Evolutionary conservation across 1,139 yeast species (phyloP), one percentile per base, ranked within the genome.

Genomic region (Martiniozyma asiatica): DNA sequence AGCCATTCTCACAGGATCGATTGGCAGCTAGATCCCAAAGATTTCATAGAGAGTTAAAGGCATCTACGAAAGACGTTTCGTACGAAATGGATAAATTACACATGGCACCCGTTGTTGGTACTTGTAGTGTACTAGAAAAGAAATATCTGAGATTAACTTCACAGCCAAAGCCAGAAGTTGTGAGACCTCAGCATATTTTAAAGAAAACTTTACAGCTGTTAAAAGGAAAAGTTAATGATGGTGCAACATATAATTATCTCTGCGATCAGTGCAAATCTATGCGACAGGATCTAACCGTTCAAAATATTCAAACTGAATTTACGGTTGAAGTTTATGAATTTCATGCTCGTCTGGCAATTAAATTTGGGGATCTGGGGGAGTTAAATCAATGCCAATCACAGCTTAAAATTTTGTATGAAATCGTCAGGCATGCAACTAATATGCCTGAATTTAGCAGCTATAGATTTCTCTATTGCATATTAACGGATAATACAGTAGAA

Each of bases 341-440:
- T 3, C 94, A 89, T 53, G 94, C 93, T 6, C 68, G 85, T 29
- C 61, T 87, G n/a, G 93, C 97, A 0, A 64, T 89, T 24, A 79
- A 75, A 42, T 74, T 78, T 48, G 65, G 70, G 29, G 98, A 89
- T 52, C 56, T 87, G 42, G 97, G 97, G 6, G 98, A 89, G 50
- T 87, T 80, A 53, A 89, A 89, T 53, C 97, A 89, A 51, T 89
- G 98, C 50, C 94, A 81, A 50, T 74, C 93, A 12, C 85, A 85
- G 46, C 57, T 87, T 30, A 73, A 70, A 39, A 61, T 68, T 25
- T 55, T 80, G 16, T 85, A 78, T 48, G 66, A 62, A 20, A 8
- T 44, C 32, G 17, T 50, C 46, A 13, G 63, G 57, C n/a, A n/a
- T n/a, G 22, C 50, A 59, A 30, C 53, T n/a, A 50, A 58, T 32